A percentile compares a stretch with the other conserved stretches of the same genome.
These are phyloP conservation scores for Penicillium turbatum DNA, from an alignment of 495 filamentous ascomycete genomes.

Conservation along the genomic window DNA sequence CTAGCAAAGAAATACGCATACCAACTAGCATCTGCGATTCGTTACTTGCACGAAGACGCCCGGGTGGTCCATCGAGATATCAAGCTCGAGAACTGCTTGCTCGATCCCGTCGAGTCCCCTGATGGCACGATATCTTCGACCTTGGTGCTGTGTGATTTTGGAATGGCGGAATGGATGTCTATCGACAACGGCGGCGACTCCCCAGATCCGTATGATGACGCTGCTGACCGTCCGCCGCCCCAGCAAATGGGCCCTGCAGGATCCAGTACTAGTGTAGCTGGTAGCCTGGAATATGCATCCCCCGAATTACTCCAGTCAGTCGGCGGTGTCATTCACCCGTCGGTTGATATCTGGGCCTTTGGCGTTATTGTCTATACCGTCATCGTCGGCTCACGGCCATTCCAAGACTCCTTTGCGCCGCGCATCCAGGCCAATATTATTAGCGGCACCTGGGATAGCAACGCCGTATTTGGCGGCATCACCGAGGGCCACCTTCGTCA, in stretches of 20 bases:
- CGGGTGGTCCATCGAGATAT: conserved; percentile 69
- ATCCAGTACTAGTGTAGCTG: conserved; percentile 54
- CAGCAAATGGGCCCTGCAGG: conserved; percentile 53
- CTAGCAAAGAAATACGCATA: conserved; percentile 61
- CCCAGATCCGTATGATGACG: conserved; percentile 48
- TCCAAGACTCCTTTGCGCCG: conserved; percentile 57
- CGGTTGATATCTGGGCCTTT: conserved; percentile 70
- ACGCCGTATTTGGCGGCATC: conserved; percentile 41
- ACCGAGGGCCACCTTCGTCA: conserved; percentile 16
- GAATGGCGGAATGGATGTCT: conserved; percentile 67
- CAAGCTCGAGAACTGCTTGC: conserved; percentile 73
- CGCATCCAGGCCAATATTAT: conserved; percentile 58
- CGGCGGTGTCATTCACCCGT: conserved; percentile 47
- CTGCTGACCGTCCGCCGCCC: conserved; percentile 42
- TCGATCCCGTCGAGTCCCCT: conserved; percentile 50
- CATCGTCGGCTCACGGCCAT: conserved; percentile 63
- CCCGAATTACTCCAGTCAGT: conserved; percentile 54
- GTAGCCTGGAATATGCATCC: conserved; percentile 64
- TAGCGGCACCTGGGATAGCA: conserved; percentile 56
- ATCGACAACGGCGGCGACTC: conserved; percentile 48
- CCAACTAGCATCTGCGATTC: conserved; percentile 64
- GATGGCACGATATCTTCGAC: conserved; percentile 50
- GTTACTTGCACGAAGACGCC: conserved; percentile 71
- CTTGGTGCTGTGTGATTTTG: conserved; percentile 69
- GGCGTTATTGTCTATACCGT: conserved; percentile 63